phyloP scores from a whole-genome alignment of 345 rosid species.

The Abelmoschus esculentus region DNA sequence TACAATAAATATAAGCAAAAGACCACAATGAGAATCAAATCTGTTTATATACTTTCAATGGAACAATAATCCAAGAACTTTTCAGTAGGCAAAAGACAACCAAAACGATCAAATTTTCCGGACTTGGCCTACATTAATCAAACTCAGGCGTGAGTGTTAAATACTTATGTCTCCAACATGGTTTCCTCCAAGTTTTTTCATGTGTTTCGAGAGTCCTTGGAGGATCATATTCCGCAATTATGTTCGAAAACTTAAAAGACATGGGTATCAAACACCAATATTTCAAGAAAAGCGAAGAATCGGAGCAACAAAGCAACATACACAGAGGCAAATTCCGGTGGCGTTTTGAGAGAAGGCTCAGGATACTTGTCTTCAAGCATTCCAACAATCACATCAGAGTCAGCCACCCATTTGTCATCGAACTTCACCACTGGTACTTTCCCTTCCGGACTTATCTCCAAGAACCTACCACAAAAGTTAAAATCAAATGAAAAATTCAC shows the following conservation, averaged over 20 bases:
- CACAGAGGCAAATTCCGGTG: constrained; percentile 61
- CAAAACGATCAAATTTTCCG: background rate
- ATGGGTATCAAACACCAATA: background rate
- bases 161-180: background rate
- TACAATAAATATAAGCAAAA: background rate
- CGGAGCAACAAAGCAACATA: constrained; percentile 14
- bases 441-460: constrained; percentile 72
- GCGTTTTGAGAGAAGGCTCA: constrained; percentile 55
- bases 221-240: background rate
- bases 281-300: background rate
- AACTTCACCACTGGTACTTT: constrained; percentile 71
- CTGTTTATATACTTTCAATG: background rate
- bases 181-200: background rate
- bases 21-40: background rate
- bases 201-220: background rate
- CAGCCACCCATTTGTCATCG: constrained; percentile 76
- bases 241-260: background rate
- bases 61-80: background rate
- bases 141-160: background rate
- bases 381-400: constrained; percentile 75
- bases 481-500: too few relatives aligned
- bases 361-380: constrained; percentile 77
- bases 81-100: background rate
- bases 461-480: constrained; percentile 36
- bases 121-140: background rate